Evolutionary conservation across 257 asterid species (phyloP).

Genomic region (Fraxinus americana): DNA sequence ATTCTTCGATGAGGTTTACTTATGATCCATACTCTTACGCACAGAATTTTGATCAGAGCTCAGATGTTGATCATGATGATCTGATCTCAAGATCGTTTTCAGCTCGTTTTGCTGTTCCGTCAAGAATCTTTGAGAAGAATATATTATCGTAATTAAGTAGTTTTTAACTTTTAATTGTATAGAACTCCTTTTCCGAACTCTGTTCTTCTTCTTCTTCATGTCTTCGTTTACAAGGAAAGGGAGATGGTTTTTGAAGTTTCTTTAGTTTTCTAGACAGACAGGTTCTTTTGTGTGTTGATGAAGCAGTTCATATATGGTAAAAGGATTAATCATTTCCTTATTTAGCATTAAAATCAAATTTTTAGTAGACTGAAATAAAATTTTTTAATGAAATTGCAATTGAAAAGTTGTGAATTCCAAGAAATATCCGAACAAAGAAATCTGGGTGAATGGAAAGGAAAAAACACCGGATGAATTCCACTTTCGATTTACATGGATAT

Average conservation of each 20-base stretch:
- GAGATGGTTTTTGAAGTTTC: slow-evolving; percentile 20
- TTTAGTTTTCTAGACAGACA: neutral
- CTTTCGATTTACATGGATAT: no score
- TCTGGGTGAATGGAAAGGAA: no score
- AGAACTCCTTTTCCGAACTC: neutral
- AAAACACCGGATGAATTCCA: no score
- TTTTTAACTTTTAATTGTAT: neutral
- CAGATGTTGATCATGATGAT: slow-evolving; percentile 41
- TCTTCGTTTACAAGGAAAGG: slow-evolving; percentile 32
- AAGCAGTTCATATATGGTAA: neutral
- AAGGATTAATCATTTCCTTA: neutral
- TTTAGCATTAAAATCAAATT: no score
- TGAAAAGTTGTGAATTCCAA: no score
- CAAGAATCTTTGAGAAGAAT: slow-evolving; percentile 51
- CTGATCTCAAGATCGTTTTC: slow-evolving; percentile 64
- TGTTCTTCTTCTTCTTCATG: neutral
- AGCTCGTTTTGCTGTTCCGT: slow-evolving; percentile 70
- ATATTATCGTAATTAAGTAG: neutral
- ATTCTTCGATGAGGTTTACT: slow-evolving; percentile 49
- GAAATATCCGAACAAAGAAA: no score
- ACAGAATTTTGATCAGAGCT: slow-evolving; percentile 69
- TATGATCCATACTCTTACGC: slow-evolving; percentile 69
- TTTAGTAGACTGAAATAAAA: no score
- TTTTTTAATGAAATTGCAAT: no score
- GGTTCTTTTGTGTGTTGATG: slow-evolving; percentile 14